Evolutionary conservation across 257 asterid species (phyloP).

Genomic region (Vinca minor): DNA sequence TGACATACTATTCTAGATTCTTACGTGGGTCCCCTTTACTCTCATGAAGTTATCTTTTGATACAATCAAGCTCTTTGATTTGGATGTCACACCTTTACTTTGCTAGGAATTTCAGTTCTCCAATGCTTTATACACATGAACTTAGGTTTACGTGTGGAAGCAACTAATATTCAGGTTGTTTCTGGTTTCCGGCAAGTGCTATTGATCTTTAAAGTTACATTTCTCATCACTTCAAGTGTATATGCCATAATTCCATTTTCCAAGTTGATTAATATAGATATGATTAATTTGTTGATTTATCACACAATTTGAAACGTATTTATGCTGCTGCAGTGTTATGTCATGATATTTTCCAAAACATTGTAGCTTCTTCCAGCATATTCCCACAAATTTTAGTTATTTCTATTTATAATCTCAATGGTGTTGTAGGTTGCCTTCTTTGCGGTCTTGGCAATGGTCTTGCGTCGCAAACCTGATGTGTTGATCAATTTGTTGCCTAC

Average conservation of each 20-base stretch:
- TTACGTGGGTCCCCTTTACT: no score
- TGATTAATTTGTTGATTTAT: neutral
- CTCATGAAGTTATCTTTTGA: neutral
- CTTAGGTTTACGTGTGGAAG: no score
- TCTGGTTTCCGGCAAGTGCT: no score
- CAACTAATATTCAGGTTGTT: no score
- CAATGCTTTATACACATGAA: neutral
- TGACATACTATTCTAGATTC: neutral
- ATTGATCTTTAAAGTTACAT: no score
- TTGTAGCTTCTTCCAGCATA: neutral
- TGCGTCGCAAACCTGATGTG: slow-evolving; percentile 33
- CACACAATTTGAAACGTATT: neutral
- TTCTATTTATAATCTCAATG: neutral
- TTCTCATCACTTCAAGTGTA: neutral
- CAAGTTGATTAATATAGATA: neutral
- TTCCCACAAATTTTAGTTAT: neutral
- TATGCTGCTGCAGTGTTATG: neutral
- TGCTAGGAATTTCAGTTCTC: neutral
- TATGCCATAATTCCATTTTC: neutral
- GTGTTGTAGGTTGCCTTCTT: slow-evolving; percentile 28
- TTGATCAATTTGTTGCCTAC: slow-evolving; percentile 22
- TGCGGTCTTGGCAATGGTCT: slow-evolving; percentile 28
- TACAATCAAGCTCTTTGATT: neutral
- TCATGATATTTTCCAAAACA: no score
- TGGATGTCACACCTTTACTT: neutral